These are phyloP conservation scores for Lactifluus volemus DNA, from an alignment of 768 basidiomycete genomes.

Conservation along the genomic window DNA sequence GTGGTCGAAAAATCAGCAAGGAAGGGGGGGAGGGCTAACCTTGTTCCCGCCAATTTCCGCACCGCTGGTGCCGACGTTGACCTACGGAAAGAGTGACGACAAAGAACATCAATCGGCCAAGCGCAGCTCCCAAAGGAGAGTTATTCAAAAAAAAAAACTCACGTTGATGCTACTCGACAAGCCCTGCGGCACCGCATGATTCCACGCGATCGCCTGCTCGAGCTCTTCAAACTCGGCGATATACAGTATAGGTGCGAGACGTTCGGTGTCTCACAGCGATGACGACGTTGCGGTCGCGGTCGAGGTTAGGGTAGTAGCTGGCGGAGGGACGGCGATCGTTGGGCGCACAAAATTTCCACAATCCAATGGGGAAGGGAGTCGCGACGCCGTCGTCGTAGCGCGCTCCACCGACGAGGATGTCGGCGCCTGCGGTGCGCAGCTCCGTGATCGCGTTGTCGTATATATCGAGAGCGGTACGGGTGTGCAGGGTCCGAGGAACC, in stretches of 20 bases:
- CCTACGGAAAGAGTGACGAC: constrained; percentile 27
- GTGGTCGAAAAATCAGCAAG: too few relatives aligned
- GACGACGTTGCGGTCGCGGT: constrained; percentile 31
- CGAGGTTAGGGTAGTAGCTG: too few relatives aligned
- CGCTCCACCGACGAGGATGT: constrained; percentile 75
- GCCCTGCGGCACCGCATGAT: constrained; percentile 89
- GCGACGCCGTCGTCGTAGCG: constrained; percentile 33
- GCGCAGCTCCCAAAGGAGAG: background rate
- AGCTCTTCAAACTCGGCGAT: constrained; percentile 81
- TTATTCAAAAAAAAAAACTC: too few relatives aligned
- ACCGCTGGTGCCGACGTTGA: constrained; percentile 63
- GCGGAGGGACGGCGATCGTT: constrained; percentile 51
- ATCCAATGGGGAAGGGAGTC: constrained; percentile 33
- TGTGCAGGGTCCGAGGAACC: constrained; percentile 76
- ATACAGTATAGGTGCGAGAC: constrained; percentile 84
- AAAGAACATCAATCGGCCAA: background rate
- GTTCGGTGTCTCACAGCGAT: constrained; percentile 67
- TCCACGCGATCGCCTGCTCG: constrained; percentile 81
- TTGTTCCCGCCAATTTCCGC: constrained; percentile 90
- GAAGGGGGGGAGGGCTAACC: constrained; percentile 33
- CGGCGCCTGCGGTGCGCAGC: constrained; percentile 56
- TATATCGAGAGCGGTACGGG: constrained; percentile 51
- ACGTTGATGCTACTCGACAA: constrained; percentile 88
- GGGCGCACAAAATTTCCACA: constrained; percentile 87
- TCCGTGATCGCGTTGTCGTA: constrained; percentile 55